phyloP scores from a whole-genome alignment of 2,329 filamentous ascomycete genomes.

The Fusarium nodosum region DNA sequence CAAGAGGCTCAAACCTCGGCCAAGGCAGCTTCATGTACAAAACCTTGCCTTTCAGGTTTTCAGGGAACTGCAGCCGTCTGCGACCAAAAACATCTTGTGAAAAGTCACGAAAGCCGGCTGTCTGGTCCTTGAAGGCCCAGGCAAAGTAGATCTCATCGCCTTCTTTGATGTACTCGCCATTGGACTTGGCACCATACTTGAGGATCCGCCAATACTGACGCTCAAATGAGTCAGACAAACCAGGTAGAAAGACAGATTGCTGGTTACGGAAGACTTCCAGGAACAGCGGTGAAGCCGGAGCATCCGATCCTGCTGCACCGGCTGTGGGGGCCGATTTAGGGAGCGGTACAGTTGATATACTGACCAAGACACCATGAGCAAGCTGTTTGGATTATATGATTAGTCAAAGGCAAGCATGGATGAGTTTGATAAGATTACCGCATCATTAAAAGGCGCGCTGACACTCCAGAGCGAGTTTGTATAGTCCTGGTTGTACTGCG shows the following conservation, averaged over 20 bases:
- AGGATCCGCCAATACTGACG: neutral
- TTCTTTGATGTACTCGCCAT: neutral
- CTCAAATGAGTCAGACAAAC: neutral
- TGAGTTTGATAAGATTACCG: neutral
- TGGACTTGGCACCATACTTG: neutral
- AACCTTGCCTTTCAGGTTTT: neutral
- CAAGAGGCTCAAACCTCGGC: slow-evolving; percentile 3
- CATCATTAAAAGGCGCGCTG: neutral
- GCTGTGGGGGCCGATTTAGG: neutral
- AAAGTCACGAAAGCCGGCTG: slow-evolving; percentile 3
- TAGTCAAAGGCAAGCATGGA: neutral
- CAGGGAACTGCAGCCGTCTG: neutral
- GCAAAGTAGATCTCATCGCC: neutral
- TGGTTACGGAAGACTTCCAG: slow-evolving; percentile 1
- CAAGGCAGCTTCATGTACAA: slow-evolving; percentile 1
- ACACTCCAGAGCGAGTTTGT: slow-evolving; percentile 2
- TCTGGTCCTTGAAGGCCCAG: neutral
- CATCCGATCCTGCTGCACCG: neutral
- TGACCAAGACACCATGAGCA: neutral
- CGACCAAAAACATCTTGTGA: neutral
- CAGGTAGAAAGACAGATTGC: slow-evolving; percentile 1
- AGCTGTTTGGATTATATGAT: neutral
- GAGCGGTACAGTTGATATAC: neutral
- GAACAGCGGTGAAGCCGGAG: neutral
- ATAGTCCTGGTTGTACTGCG: neutral